A percentile compares a stretch with the other conserved stretches of the same genome.
phyloP scores from a whole-genome alignment of 2,329 filamentous ascomycete species.

The Albophoma yamanashiensis region DNA sequence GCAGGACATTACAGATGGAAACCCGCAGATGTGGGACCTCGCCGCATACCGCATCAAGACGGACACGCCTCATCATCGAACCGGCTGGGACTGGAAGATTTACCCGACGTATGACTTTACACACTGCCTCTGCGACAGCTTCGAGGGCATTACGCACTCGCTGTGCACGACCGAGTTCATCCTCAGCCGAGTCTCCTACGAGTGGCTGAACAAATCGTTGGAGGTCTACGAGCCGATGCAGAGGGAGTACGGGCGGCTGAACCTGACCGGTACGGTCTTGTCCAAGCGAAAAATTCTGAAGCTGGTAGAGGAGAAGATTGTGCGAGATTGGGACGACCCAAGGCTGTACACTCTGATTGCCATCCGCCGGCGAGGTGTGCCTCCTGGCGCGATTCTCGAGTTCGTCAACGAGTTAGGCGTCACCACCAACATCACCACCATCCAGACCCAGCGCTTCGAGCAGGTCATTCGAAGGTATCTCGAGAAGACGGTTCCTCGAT shows the following conservation, averaged over 20 bases:
- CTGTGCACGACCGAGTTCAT: conserved; percentile 92
- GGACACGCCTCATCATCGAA: conserved; percentile 61
- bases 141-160: conserved; percentile 85
- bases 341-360: conserved; percentile 80
- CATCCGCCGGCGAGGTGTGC: conserved; percentile 73
- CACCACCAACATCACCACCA: conserved; percentile 69
- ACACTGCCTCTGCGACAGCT: conserved; percentile 83
- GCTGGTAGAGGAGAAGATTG: conserved; percentile 66
- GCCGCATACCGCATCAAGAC: conserved; percentile 80
- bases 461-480: conserved; percentile 77
- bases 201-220: conserved; percentile 75
- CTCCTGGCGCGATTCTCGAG: conserved; percentile 76
- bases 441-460: conserved; percentile 76
- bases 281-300: conserved; percentile 78
- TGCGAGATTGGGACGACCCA: conserved; percentile 86
- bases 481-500: conserved; percentile 74
- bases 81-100: conserved; percentile 77
- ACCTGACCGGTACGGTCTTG: conserved; percentile 73
- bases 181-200: conserved; percentile 74
- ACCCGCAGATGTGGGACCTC: conserved; percentile 95
- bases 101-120: conserved; percentile 94
- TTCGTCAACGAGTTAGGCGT: conserved; percentile 90
- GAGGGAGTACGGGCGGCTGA: conserved; percentile 60
- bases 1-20: conserved; percentile 71
- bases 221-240: conserved; percentile 90